Percentiles rank a stretch among this genome's conserved stretches.
phyloP scores from a whole-genome alignment of 2,329 filamentous ascomycete species.

The Penicillium sp. region DNA sequence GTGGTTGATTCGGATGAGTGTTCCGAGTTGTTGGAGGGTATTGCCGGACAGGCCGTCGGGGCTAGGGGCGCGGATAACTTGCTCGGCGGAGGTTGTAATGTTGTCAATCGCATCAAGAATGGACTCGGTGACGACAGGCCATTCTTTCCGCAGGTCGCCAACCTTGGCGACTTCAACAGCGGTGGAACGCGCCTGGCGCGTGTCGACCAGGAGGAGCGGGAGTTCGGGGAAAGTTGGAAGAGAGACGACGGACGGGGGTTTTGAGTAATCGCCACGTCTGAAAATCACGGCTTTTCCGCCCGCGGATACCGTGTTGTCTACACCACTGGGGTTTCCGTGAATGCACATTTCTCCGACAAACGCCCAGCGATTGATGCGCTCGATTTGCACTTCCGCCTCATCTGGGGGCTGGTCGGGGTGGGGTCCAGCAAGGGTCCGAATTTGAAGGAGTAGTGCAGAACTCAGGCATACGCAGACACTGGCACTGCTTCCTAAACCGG shows the following conservation, averaged over 20 bases:
- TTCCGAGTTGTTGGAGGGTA: constrained; percentile 75
- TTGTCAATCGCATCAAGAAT: constrained; percentile 85
- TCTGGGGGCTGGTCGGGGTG: constrained; percentile 88
- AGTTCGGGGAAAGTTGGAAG: constrained; percentile 90
- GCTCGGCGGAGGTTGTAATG: constrained; percentile 61
- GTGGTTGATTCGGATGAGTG: constrained; percentile 92
- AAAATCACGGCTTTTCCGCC: constrained; percentile 95
- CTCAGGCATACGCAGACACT: constrained; percentile 90
- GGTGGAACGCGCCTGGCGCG: constrained; percentile 84
- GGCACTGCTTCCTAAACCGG: constrained; percentile 90
- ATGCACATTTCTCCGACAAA: constrained; percentile 98
- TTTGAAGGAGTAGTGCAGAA: constrained; percentile 82
- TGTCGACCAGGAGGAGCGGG: constrained; percentile 87
- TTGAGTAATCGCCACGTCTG: constrained; percentile 75
- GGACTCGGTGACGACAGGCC: constrained; percentile 76
- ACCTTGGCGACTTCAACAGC: constrained; percentile 87
- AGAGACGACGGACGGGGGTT: constrained; percentile 75
- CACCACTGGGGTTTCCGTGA: constrained; percentile 93
- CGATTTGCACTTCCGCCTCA: constrained; percentile 87
- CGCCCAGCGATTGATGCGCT: constrained; percentile 96
- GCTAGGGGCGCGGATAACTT: constrained; percentile 61
- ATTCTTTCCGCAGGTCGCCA: constrained; percentile 68
- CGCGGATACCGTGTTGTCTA: constrained; percentile 94
- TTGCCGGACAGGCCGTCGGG: constrained; percentile 70
- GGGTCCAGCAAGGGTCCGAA: constrained; percentile 84